phyloP scores from a whole-genome alignment of 768 basidiomycete species.

The Podaxis carcinomalis region DNA sequence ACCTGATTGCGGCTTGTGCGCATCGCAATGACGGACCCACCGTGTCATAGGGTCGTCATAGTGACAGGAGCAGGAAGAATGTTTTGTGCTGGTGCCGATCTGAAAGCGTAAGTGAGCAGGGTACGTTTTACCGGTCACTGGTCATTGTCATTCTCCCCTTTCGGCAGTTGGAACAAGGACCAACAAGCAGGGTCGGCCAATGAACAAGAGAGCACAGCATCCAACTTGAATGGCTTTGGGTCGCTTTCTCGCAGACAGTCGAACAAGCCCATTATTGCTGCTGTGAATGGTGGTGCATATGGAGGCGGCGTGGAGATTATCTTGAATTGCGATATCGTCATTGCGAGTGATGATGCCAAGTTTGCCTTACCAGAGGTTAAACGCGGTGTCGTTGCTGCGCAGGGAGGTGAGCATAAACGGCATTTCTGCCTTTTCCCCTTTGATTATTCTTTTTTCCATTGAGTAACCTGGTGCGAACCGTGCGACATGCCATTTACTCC shows the following conservation, averaged over 20 bases:
- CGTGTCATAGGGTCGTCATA: slow-evolving; percentile 60
- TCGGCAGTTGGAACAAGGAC: slow-evolving; percentile 53
- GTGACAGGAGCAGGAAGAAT: slow-evolving; percentile 68
- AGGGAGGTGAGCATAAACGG: slow-evolving; percentile 50
- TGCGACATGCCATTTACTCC: not conserved
- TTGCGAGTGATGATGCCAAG: slow-evolving; percentile 61
- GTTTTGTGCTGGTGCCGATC: slow-evolving; percentile 81
- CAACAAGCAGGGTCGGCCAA: slow-evolving; percentile 39
- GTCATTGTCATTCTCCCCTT: slow-evolving; percentile 1
- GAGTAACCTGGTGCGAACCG: not conserved
- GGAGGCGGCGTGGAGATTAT: slow-evolving; percentile 67
- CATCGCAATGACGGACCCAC: not conserved
- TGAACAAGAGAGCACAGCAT: slow-evolving; percentile 38
- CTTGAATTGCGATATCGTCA: slow-evolving; percentile 74
- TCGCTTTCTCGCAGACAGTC: slow-evolving; percentile 66
- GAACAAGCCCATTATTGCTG: slow-evolving; percentile 74
- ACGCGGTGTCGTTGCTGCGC: slow-evolving; percentile 67
- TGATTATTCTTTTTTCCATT: not conserved
- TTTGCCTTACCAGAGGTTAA: slow-evolving; percentile 79
- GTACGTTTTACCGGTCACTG: not conserved
- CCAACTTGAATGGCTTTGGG: slow-evolving; percentile 59
- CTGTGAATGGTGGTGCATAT: slow-evolving; percentile 70
- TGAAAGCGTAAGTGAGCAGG: slow-evolving; percentile 53
- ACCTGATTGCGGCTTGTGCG: not conserved
- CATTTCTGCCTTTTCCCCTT: not conserved